These are phyloP conservation scores for Leucoagaricus sp. DNA, from an alignment of 1,284 basidiomycete genomes.

Conservation along the genomic window DNA sequence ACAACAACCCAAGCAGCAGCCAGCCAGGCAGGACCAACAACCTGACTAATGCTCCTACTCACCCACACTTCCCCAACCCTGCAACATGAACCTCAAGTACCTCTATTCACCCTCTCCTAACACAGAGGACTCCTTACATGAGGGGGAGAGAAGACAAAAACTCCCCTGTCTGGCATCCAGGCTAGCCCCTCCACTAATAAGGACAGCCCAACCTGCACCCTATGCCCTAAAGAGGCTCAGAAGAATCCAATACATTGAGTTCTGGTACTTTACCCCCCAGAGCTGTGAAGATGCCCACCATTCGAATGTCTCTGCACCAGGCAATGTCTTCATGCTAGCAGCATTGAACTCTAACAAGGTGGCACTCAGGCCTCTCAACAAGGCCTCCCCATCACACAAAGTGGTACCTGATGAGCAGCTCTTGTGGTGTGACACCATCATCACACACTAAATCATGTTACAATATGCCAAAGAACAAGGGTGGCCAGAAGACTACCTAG, in stretches of 20 bases:
- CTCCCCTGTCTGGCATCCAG: not conserved
- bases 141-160: not conserved
- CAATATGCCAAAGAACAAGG: not conserved
- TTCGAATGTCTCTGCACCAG: not conserved
- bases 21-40: not conserved
- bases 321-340: not conserved
- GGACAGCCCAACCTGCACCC: not conserved
- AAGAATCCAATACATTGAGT: not conserved
- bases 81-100: no score
- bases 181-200: not conserved
- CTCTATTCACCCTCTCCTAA: no score
- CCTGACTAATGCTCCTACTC: no score
- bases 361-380: not conserved
- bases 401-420: not conserved
- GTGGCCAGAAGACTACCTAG: not conserved
- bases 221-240: not conserved
- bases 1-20: no score
- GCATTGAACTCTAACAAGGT: not conserved
- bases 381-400: not conserved
- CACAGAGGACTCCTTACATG: not conserved
- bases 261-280: not conserved
- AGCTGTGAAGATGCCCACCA: not conserved
- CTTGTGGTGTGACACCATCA: not conserved
- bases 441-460: not conserved
- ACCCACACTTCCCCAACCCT: no score